Percentiles rank a stretch among this genome's conserved stretches.
Conservation (phyloP, 163 green algal species). For the Chlorella variabilis region DNA sequence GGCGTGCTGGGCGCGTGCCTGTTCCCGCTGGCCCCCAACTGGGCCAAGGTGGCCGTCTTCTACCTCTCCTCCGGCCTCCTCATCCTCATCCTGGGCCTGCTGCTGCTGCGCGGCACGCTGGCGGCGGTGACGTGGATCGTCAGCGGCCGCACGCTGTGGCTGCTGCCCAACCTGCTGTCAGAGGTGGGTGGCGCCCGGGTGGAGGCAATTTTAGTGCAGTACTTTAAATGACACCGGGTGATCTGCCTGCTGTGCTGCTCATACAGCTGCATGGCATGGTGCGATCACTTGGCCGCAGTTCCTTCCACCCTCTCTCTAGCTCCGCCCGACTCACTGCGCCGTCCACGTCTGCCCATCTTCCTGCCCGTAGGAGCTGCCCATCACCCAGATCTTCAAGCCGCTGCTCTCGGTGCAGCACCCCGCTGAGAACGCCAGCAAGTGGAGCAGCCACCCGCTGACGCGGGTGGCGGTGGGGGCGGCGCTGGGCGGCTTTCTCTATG, state of each 20-base stretch:
- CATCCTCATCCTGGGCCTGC: conserved; percentile 63
- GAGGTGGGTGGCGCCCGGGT: conserved; percentile 55
- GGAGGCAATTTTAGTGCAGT: background rate
- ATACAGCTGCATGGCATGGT: too few relatives aligned
- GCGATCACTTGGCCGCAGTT: too few relatives aligned
- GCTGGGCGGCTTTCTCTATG: conserved; percentile 45
- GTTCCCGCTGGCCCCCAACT: conserved; percentile 78
- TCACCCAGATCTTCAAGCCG: conserved; percentile 65
- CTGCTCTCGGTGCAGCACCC: conserved; percentile 46
- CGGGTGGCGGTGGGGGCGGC: conserved; percentile 16
- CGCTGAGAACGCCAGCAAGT: conserved; percentile 8
- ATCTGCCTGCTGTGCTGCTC: background rate
- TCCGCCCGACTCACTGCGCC: too few relatives aligned
- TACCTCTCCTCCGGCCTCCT: conserved; percentile 78
- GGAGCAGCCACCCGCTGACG: conserved; percentile 46
- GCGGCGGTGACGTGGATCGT: conserved; percentile 76
- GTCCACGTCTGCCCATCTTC: too few relatives aligned
- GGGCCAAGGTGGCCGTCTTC: conserved; percentile 71
- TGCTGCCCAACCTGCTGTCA: conserved; percentile 89
- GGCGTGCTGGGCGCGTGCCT: conserved; percentile 68
- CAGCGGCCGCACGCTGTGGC: conserved; percentile 81
- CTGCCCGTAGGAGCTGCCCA: conserved; percentile 46
- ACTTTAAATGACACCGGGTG: background rate
- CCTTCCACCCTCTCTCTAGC: too few relatives aligned
- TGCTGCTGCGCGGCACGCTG: conserved; percentile 74